A percentile compares a stretch with the other conserved stretches of the same genome.
Evolutionary conservation across 2,329 filamentous ascomycete species (phyloP).

Genomic region (Pseudopyricularia javanii): DNA sequence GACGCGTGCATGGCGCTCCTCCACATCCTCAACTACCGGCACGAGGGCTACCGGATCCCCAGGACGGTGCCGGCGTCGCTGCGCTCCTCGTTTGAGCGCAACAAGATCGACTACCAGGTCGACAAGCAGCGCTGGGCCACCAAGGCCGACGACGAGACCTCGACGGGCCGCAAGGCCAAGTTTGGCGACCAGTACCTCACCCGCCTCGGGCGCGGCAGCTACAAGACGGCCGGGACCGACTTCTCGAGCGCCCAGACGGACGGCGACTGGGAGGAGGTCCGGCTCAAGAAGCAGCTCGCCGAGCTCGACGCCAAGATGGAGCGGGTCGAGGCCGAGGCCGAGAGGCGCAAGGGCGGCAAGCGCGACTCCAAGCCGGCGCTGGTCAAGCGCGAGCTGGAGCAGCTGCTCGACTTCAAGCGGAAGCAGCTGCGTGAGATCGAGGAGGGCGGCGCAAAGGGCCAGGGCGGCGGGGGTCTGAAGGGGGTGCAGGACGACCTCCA

Average conservation of each 20-base stretch:
- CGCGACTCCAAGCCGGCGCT: conserved; percentile 76
- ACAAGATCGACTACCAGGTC: conserved; percentile 91
- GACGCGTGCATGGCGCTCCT: conserved; percentile 90
- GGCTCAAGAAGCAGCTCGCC: conserved; percentile 80
- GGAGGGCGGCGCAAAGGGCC: conserved; percentile 46
- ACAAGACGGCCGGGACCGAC: conserved; percentile 78
- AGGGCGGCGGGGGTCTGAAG: conserved; percentile 60
- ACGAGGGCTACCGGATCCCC: conserved; percentile 90
- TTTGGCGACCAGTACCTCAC: conserved; percentile 96
- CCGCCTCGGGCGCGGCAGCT: conserved; percentile 71
- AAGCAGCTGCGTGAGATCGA: conserved; percentile 65
- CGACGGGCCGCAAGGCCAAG: conserved; percentile 84
- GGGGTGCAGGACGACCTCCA: conserved; percentile 75
- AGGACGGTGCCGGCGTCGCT: conserved; percentile 85
- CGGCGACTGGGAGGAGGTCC: conserved; percentile 96
- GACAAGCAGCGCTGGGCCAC: conserved; percentile 75
- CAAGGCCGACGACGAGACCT: conserved; percentile 65
- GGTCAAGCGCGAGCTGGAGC: conserved; percentile 87
- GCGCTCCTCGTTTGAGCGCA: conserved; percentile 82
- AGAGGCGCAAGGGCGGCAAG: conserved; percentile 50
- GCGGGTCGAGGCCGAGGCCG: conserved; percentile 64
- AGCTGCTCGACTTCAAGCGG: conserved; percentile 90
- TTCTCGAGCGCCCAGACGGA: conserved; percentile 67
- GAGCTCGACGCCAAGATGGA: conserved; percentile 84
- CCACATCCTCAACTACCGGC: conserved; percentile 90